Percentiles rank a stretch among this genome's conserved stretches.
Evolutionary conservation across 2,329 filamentous ascomycete genomes (phyloP).

Genomic region (Arachnomyces sp.): DNA sequence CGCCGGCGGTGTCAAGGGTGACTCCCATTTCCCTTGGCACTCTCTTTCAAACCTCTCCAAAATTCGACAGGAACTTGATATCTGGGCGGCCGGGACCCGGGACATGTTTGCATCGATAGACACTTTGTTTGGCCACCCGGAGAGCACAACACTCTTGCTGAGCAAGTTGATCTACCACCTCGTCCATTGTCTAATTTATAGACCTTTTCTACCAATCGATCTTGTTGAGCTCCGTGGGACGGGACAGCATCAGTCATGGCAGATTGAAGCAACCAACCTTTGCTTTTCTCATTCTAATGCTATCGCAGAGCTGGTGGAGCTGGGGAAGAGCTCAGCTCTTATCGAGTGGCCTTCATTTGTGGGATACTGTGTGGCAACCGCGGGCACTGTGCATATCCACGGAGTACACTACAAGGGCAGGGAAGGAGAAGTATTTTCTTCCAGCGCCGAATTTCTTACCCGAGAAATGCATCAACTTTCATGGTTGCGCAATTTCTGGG

Average conservation of each 20-base stretch:
- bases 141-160: conserved; percentile 70
- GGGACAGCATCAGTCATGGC: conserved; percentile 84
- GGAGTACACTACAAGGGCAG: conserved; percentile 68
- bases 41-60: conserved; percentile 76
- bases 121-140: conserved; percentile 65
- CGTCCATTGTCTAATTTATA: conserved; percentile 78
- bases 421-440: conserved; percentile 57
- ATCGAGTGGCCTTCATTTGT: conserved; percentile 84
- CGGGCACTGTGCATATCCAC: conserved; percentile 81
- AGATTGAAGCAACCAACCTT: conserved; percentile 82
- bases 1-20: conserved; percentile 77
- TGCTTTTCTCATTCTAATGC: conserved; percentile 83
- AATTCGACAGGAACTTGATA: conserved; percentile 75
- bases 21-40: conserved; percentile 88
- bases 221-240: conserved; percentile 70
- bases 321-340: conserved; percentile 64
- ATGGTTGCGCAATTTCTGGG: conserved; percentile 68
- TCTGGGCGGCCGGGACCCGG: conserved; percentile 76
- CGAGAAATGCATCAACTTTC: conserved; percentile 72
- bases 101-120: conserved; percentile 71
- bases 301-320: conserved; percentile 72
- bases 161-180: conserved; percentile 84
- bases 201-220: conserved; percentile 79
- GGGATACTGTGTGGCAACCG: conserved; percentile 78
- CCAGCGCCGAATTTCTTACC: conserved; percentile 61